These are phyloP conservation scores for Penicillium vulpinum DNA, from an alignment of 2,329 filamentous ascomycete species.

Conservation along the genomic window DNA sequence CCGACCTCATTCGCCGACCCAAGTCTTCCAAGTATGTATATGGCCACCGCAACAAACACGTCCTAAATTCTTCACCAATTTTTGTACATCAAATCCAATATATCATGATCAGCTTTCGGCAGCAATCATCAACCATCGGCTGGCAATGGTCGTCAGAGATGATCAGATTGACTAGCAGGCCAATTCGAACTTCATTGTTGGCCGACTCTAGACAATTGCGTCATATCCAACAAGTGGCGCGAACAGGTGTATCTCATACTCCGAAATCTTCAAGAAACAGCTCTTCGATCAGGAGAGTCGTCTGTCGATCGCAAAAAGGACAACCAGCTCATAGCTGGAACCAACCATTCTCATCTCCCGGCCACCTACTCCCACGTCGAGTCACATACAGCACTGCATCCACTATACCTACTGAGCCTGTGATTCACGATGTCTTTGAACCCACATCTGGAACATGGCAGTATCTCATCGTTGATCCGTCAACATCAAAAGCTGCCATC, in stretches of 20 bases:
- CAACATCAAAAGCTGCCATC: slow-evolving; percentile 52
- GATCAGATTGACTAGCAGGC: neutral
- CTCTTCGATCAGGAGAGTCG: neutral
- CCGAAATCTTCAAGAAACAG: neutral
- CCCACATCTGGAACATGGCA: slow-evolving; percentile 58
- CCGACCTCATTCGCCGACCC: slow-evolving; percentile 3
- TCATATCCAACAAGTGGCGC: neutral
- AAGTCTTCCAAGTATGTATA: neutral
- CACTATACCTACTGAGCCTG: slow-evolving; percentile 14
- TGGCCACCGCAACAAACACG: neutral
- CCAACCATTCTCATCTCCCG: neutral
- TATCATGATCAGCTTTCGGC: neutral
- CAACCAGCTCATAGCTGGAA: neutral
- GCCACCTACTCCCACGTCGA: neutral
- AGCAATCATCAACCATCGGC: neutral
- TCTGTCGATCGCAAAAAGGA: neutral
- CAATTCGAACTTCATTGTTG: neutral
- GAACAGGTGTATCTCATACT: neutral
- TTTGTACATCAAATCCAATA: neutral
- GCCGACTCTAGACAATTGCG: neutral
- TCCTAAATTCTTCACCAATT: neutral
- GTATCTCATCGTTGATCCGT: slow-evolving; percentile 59
- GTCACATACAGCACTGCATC: slow-evolving; percentile 11
- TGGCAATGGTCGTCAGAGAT: neutral
- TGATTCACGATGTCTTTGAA: slow-evolving; percentile 40